These are phyloP conservation scores for Shiraia bambusicola DNA, from an alignment of 2,329 filamentous ascomycete species.

Conservation along the genomic window DNA sequence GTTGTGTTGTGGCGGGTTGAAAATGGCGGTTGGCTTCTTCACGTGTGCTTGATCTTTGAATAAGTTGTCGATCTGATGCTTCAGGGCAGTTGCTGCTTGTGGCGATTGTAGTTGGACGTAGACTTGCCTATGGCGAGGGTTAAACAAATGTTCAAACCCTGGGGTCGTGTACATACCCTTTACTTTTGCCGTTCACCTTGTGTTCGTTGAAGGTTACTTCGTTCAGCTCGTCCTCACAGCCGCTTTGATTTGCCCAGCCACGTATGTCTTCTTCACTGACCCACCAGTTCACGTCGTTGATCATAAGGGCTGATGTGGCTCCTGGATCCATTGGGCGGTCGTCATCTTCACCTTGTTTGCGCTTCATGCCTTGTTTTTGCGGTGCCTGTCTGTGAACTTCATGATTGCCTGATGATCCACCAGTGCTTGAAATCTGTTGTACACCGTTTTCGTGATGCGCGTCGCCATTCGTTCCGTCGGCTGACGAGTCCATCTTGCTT, in stretches of 20 bases:
- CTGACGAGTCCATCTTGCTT: constrained; percentile 24
- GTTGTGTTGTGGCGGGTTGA: constrained; percentile 75
- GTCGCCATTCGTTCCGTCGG: constrained; percentile 23
- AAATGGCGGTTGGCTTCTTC: constrained; percentile 72
- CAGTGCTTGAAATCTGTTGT: constrained; percentile 50
- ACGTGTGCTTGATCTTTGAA: constrained; percentile 57
- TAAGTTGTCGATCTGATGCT: constrained; percentile 74
- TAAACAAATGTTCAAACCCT: constrained; percentile 4
- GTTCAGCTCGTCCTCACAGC: constrained; percentile 79
- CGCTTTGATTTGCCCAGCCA: constrained; percentile 78
- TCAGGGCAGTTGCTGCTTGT: constrained; percentile 82
- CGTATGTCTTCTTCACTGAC: constrained; percentile 86
- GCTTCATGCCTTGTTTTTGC: constrained; percentile 61
- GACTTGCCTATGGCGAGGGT: constrained; percentile 57
- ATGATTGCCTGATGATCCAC: constrained; percentile 41
- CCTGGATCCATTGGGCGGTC: constrained; percentile 60
- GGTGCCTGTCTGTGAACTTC: constrained; percentile 47
- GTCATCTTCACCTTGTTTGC: constrained; percentile 58
- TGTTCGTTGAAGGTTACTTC: constrained; percentile 97
- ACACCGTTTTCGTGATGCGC: constrained; percentile 32
- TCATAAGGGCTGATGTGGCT: constrained; percentile 71
- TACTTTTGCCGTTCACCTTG: constrained; percentile 98
- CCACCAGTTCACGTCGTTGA: constrained; percentile 96
- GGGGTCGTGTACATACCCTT: constrained; percentile 66
- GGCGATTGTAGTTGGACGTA: constrained; percentile 83